Percentiles rank a stretch among this genome's conserved stretches.
phyloP scores from a whole-genome alignment of 768 basidiomycete species.

The Lentinula aciculospora region DNA sequence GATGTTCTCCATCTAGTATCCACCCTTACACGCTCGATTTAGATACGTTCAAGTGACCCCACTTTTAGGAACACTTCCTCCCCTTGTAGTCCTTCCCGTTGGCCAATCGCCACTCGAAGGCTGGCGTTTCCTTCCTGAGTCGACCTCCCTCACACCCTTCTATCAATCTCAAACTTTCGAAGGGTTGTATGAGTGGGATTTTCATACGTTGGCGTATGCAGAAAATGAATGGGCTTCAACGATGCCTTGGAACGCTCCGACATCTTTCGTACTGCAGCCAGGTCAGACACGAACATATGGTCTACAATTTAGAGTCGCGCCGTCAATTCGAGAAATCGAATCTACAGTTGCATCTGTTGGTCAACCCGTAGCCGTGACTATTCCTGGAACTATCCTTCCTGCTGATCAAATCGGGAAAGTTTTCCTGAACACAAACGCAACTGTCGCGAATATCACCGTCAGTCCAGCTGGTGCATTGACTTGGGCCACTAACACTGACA shows the following conservation, averaged over 20 bases:
- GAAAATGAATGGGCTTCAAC: slow-evolving; percentile 47
- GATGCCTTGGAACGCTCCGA: slow-evolving; percentile 50
- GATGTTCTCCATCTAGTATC: neutral
- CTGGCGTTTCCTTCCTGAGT: slow-evolving; percentile 52
- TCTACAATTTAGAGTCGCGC: slow-evolving; percentile 42
- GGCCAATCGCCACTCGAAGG: slow-evolving; percentile 48
- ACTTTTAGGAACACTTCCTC: slow-evolving; percentile 46
- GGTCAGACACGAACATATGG: slow-evolving; percentile 48
- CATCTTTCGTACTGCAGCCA: slow-evolving; percentile 39
- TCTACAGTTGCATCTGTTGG: slow-evolving; percentile 30
- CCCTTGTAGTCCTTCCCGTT: slow-evolving; percentile 42
- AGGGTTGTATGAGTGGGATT: slow-evolving; percentile 55
- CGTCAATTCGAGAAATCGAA: slow-evolving; percentile 47
- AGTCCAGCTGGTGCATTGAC: slow-evolving; percentile 40
- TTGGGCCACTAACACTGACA: slow-evolving; percentile 38
- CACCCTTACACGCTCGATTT: neutral
- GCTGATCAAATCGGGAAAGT: slow-evolving; percentile 44
- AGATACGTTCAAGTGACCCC: slow-evolving; percentile 32
- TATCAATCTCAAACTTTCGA: slow-evolving; percentile 61
- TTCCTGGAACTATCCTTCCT: slow-evolving; percentile 50
- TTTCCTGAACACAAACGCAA: slow-evolving; percentile 40
- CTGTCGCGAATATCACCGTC: slow-evolving; percentile 36
- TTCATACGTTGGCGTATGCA: slow-evolving; percentile 52
- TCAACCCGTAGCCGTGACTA: slow-evolving; percentile 44
- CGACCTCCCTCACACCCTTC: slow-evolving; percentile 35